Evolutionary conservation across 2,329 filamentous ascomycete genomes (phyloP).

Genomic region (Parasarocladium wereldwijsianum): DNA sequence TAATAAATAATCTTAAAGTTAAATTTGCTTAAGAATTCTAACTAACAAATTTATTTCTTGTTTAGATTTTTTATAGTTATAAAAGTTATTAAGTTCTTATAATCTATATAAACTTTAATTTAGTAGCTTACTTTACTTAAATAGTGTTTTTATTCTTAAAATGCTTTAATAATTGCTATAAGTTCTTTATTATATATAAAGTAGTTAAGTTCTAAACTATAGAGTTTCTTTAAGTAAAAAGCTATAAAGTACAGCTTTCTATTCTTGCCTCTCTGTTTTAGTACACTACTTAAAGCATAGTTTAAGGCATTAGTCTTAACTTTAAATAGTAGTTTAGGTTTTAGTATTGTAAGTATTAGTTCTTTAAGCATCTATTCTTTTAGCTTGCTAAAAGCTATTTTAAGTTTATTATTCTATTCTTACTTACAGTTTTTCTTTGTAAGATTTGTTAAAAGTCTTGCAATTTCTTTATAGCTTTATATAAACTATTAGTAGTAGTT

Average conservation of each 20-base stretch:
- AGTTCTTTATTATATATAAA: slow-evolving; percentile 5
- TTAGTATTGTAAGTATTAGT: neutral
- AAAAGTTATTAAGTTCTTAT: slow-evolving; percentile 3
- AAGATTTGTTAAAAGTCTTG: no score
- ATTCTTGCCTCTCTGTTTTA: neutral
- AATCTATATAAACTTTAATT: slow-evolving; percentile 6
- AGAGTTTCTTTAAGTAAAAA: slow-evolving; percentile 1
- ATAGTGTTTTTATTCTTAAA: slow-evolving; percentile 10
- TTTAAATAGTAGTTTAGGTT: neutral
- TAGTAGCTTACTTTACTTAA: slow-evolving; percentile 6
- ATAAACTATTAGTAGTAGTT: no score
- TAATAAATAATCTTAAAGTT: slow-evolving; percentile 9
- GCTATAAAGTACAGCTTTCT: no score
- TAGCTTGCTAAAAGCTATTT: no score
- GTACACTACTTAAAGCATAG: neutral
- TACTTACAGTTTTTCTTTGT: no score
- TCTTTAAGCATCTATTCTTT: no score
- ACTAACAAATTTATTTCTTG: slow-evolving; percentile 9
- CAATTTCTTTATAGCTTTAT: no score
- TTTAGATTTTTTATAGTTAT: slow-evolving; percentile 1
- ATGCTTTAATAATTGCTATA: slow-evolving; percentile 4
- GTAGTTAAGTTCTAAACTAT: slow-evolving; percentile 2
- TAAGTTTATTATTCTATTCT: no score
- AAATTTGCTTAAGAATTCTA: slow-evolving; percentile 5
- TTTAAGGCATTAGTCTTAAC: neutral